phyloP scores from a whole-genome alignment of 2,329 filamentous ascomycete genomes.

The Gaeumannomyces tritici region DNA sequence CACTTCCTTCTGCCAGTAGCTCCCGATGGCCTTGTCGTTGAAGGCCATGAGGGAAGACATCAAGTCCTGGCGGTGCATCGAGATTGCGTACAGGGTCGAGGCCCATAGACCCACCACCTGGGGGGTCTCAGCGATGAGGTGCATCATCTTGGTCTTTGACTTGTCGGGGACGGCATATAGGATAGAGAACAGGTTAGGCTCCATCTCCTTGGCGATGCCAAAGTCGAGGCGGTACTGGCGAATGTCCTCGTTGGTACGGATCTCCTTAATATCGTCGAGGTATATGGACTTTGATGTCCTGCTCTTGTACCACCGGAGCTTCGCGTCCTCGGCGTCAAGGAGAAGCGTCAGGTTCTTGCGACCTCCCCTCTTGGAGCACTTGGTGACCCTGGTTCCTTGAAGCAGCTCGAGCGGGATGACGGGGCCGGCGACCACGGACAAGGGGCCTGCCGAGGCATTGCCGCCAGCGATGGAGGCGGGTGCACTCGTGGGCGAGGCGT shows the following conservation, averaged over 20 bases:
- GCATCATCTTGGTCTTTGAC: slow-evolving; percentile 76
- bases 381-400: slow-evolving; percentile 67
- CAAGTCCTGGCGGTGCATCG: slow-evolving; percentile 76
- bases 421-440: slow-evolving; percentile 43
- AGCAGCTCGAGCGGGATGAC: slow-evolving; percentile 69
- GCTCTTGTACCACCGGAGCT: slow-evolving; percentile 77
- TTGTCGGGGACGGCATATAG: slow-evolving; percentile 73
- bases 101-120: slow-evolving; percentile 72
- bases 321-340: slow-evolving; percentile 74
- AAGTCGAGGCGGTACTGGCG: slow-evolving; percentile 85
- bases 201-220: slow-evolving; percentile 55
- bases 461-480: slow-evolving; percentile 33
- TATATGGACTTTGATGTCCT: slow-evolving; percentile 79
- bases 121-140: slow-evolving; percentile 71
- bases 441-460: slow-evolving; percentile 19
- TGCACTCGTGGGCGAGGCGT: slow-evolving; percentile 38
- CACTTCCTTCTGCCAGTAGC: slow-evolving; percentile 85
- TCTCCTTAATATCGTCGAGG: slow-evolving; percentile 90
- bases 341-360: slow-evolving; percentile 62
- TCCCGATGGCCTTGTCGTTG: slow-evolving; percentile 68
- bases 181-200: slow-evolving; percentile 78
- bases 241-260: slow-evolving; percentile 73
- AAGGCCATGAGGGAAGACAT: slow-evolving; percentile 87
- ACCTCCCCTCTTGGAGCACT: slow-evolving; percentile 82
- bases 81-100: slow-evolving; percentile 71